These are phyloP conservation scores for Arachis hypogaea DNA, from an alignment of 306 rosid genomes.

Conservation along the genomic window DNA sequence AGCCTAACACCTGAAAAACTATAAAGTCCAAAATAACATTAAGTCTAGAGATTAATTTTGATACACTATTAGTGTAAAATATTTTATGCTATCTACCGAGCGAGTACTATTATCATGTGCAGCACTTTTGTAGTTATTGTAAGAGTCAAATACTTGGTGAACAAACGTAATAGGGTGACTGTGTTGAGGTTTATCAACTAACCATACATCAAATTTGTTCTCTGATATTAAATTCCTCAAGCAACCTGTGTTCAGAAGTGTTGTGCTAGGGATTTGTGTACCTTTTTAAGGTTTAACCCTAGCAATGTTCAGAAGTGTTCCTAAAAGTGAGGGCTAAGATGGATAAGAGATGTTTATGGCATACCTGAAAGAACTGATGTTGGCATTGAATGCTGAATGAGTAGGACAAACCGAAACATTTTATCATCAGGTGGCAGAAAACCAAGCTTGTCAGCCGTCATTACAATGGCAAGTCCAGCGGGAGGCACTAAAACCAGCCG, in stretches of 20 bases:
- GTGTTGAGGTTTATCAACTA: too few relatives aligned
- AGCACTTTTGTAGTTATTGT: too few relatives aligned
- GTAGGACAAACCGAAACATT: conserved; percentile 89
- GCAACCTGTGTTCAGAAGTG: too few relatives aligned
- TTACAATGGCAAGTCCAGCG: conserved; percentile 84
- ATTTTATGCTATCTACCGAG: background rate
- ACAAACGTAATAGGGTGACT: too few relatives aligned
- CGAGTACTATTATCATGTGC: background rate
- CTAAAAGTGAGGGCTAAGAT: conserved; percentile 15
- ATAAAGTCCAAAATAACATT: conserved; percentile 5
- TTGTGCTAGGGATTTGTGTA: conserved; percentile 23
- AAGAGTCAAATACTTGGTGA: too few relatives aligned
- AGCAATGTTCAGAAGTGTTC: conserved; percentile 25
- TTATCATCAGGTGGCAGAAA: conserved; percentile 85
- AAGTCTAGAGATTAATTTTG: background rate
- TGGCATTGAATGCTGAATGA: conserved; percentile 98
- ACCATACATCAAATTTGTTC: too few relatives aligned
- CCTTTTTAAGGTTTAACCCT: background rate
- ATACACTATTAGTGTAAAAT: background rate
- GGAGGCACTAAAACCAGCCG: conserved; percentile 93
- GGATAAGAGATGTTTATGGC: background rate
- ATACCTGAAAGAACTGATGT: conserved; percentile 94
- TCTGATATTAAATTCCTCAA: too few relatives aligned
- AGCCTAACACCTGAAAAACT: background rate
- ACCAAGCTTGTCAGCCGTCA: conserved; percentile 92